These are phyloP conservation scores for Dactylonectria estremocensis DNA, from an alignment of 2,329 filamentous ascomycete genomes.

Conservation along the genomic window DNA sequence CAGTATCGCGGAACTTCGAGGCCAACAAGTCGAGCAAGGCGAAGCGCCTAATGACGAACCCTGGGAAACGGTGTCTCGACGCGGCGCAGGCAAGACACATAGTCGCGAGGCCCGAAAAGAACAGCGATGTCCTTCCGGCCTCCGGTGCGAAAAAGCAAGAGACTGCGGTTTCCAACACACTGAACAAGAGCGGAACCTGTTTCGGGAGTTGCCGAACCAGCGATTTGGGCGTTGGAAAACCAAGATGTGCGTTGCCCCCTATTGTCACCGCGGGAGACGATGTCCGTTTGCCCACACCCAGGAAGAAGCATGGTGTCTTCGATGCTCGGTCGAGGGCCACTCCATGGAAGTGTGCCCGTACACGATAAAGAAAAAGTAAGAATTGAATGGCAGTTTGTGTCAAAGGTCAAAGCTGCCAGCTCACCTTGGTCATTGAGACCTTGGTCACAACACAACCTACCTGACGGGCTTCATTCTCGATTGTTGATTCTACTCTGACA, in stretches of 20 bases:
- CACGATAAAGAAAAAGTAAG: too few relatives aligned
- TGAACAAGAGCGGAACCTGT: background rate
- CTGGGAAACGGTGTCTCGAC: background rate
- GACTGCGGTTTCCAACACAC: background rate
- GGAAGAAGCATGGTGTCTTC: background rate
- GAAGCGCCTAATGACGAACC: background rate
- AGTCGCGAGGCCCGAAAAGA: background rate
- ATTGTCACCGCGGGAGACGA: slow-evolving; percentile 1
- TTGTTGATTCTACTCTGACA: too few relatives aligned
- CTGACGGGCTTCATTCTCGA: too few relatives aligned
- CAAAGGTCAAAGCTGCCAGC: too few relatives aligned
- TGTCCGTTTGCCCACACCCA: background rate
- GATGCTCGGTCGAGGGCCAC: background rate
- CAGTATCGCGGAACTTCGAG: background rate
- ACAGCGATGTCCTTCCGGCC: background rate
- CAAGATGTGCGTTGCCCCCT: background rate
- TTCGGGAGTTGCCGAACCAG: background rate
- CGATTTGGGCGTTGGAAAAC: background rate
- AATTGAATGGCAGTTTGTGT: too few relatives aligned
- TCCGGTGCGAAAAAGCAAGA: background rate
- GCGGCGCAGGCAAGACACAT: background rate
- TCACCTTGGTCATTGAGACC: too few relatives aligned
- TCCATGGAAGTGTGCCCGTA: background rate
- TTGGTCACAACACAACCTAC: too few relatives aligned
- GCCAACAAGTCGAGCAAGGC: too few relatives aligned